Base-by-base conservation (phyloP, 352 stramenopile genomes). In the Aphanomyces euteiches region DNA sequence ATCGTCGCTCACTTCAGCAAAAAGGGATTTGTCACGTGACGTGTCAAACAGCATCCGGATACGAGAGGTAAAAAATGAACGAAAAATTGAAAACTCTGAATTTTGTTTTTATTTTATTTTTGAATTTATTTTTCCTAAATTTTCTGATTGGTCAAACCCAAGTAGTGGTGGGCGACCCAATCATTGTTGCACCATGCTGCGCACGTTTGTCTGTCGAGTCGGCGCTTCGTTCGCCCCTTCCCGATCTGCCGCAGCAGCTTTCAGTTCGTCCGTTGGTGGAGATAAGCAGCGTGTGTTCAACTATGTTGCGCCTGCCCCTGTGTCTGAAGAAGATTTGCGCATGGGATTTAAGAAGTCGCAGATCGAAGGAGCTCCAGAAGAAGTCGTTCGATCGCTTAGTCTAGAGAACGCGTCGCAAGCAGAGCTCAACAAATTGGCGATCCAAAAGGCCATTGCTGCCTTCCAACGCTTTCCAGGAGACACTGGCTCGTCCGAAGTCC, bases 381-480 rank as follows among this genome's bases (percentile, higher is more conserved):
- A 53, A 4, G 64, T 70, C 17, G 47, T 28, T 41, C 64, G 64
- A 21, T 84, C 90, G 66, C 78, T 95, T 54, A 87, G 80, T 72
- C 81, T 95, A 43, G 60, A 69, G 36, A 95, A 95, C 74, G 87
- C 87, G 47, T 89, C 83, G 67, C 85, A 95, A 77, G 83, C 78
- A 59, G 87, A 93, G 61, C 77, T 95, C 39, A 95, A 95, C 80
- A 77, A 95, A 75, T 82, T 83, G 48, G 81, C 92, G 74, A 79
- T 93, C 66, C 79, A 85, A 38, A 85, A 80, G 48, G 85, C 85
- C 53, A 90, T 95, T 67, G 77, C 92, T 72, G 91, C 81, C 13
- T 95, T 95, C 76, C 84, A 95, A 77, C 85, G 87, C 58, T 93
- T 93, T 77, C 87, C 87, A 7, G 85, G 87, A 17, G 87, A 95